phyloP scores from a whole-genome alignment of 1,284 basidiomycete species.

The Ustilago nuda region DNA sequence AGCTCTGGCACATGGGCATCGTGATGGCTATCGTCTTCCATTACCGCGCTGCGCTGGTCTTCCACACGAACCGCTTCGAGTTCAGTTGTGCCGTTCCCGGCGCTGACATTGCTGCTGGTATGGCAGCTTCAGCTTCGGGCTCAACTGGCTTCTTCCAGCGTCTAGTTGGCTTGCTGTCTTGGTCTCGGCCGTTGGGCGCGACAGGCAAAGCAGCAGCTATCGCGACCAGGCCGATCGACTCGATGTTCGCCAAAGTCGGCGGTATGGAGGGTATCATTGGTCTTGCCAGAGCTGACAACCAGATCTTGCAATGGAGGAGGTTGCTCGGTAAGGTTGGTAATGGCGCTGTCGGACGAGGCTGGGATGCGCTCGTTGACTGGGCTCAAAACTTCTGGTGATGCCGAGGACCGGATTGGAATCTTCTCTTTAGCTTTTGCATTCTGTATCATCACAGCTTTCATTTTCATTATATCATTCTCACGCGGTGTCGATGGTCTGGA shows the following conservation, averaged over 20 bases:
- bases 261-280: constrained; percentile 58
- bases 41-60: constrained; percentile 61
- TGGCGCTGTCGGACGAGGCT: constrained; percentile 55
- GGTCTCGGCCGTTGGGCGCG: constrained; percentile 12
- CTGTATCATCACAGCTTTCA: constrained; percentile 1
- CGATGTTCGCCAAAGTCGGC: constrained; percentile 50
- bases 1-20: constrained; percentile 67
- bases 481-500: background rate
- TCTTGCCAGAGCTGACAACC: constrained; percentile 55
- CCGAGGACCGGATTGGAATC: background rate
- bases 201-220: constrained; percentile 26
- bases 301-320: constrained; percentile 55
- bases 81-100: constrained; percentile 59
- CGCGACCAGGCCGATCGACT: constrained; percentile 37
- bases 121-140: constrained; percentile 9
- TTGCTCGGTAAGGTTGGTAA: constrained; percentile 54
- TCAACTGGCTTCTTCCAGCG: constrained; percentile 21
- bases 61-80: constrained; percentile 63
- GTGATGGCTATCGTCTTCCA: constrained; percentile 66
- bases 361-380: constrained; percentile 59
- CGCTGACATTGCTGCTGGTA: constrained; percentile 12
- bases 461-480: background rate
- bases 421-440: background rate
- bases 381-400: constrained; percentile 53
- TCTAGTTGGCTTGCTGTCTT: constrained; percentile 23